Percentiles rank a stretch among this genome's conserved stretches.
Evolutionary conservation across 2,329 filamentous ascomycete species (phyloP).

Genomic region (Penicillium sp.): DNA sequence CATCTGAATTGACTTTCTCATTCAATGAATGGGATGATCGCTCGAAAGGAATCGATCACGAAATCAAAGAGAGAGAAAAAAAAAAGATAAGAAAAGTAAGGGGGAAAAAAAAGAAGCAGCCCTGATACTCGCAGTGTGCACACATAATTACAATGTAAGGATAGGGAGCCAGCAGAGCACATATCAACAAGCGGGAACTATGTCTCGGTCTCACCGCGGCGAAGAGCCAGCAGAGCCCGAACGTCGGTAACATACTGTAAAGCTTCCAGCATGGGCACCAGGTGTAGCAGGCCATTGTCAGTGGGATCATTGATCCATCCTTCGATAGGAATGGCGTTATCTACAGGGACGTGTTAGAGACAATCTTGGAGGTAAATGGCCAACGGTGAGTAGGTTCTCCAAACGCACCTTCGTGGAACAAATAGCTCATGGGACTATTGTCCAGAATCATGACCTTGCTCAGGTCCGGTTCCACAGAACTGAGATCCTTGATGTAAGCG

Average conservation of each 20-base stretch:
- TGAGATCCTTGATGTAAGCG: conserved; percentile 96
- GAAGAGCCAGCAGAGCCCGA: conserved; percentile 77
- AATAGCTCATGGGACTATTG: conserved; percentile 96
- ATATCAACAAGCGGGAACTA: conserved; percentile 11
- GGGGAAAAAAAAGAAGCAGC: conserved; percentile 14
- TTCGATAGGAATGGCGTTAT: conserved; percentile 98
- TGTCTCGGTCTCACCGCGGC: conserved; percentile 64
- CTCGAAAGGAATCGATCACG: too few species aligned
- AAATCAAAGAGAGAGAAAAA: too few species aligned
- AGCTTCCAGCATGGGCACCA: conserved; percentile 87
- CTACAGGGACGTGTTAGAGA: conserved; percentile 44
- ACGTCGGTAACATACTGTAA: conserved; percentile 97
- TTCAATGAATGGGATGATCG: too few species aligned
- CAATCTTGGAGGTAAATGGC: background rate
- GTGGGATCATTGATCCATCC: conserved; percentile 99
- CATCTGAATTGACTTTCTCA: too few species aligned
- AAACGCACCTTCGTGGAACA: conserved; percentile 86
- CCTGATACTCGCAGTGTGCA: conserved; percentile 17
- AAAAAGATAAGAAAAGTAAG: conserved; percentile 4
- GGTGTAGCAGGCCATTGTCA: conserved; percentile 87
- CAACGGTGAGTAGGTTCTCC: background rate
- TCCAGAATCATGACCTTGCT: conserved; percentile 99
- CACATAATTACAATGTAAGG: conserved; percentile 10
- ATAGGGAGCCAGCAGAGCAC: background rate
- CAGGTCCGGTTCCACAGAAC: conserved; percentile 90